phyloP scores from a whole-genome alignment of 2,329 filamentous ascomycete genomes.

The Fusarium xylarioides region DNA sequence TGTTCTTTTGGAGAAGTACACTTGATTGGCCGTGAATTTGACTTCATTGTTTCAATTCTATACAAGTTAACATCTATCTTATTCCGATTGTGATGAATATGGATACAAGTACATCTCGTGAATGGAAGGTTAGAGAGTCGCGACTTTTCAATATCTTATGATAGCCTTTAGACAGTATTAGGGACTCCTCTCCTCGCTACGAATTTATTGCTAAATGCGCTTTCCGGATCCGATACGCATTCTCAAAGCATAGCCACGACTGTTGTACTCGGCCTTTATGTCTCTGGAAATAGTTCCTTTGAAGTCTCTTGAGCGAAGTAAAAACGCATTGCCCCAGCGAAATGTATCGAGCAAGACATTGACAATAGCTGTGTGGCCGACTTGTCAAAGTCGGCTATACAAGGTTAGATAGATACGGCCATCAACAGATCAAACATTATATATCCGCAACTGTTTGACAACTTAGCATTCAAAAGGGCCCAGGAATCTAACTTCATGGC shows the following conservation, averaged over 20 bases:
- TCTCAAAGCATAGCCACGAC: neutral
- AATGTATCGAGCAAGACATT: neutral
- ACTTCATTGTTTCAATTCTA: neutral
- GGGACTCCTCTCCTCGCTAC: neutral
- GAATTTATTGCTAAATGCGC: too few species aligned
- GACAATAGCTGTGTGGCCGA: neutral
- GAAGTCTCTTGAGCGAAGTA: neutral
- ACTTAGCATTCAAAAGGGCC: neutral
- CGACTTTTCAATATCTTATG: too few species aligned
- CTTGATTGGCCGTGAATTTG: neutral
- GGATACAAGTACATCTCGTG: neutral
- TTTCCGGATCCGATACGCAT: neutral
- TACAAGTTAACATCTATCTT: fast-evolving
- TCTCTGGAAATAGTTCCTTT: neutral
- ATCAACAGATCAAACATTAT: neutral
- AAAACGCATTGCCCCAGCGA: too few species aligned
- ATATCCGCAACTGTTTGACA: neutral
- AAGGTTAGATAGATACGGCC: fast-evolving
- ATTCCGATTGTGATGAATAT: neutral
- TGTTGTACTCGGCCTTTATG: neutral
- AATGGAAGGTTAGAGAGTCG: too few species aligned
- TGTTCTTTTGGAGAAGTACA: neutral
- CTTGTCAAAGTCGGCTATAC: neutral
- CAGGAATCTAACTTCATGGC: neutral
- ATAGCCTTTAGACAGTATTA: neutral